phyloP scores from a whole-genome alignment of 202 grass and related monocot species.

The Musa balbisiana region DNA sequence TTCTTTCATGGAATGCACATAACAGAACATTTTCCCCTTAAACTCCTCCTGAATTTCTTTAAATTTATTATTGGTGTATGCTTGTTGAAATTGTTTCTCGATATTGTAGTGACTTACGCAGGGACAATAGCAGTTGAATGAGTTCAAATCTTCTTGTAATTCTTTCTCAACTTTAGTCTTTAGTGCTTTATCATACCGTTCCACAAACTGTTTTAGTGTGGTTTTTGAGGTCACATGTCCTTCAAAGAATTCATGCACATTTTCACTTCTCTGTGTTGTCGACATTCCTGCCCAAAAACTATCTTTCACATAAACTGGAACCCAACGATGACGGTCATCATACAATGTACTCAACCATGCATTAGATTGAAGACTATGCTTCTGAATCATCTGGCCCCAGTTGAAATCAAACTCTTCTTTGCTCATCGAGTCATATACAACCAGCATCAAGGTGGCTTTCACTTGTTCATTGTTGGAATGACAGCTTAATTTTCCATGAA shows the following conservation, averaged over 20 bases:
- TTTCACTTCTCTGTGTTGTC: slow-evolving; percentile 61
- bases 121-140: slow-evolving; percentile 68
- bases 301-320: slow-evolving; percentile 84
- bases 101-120: slow-evolving; percentile 71
- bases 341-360: slow-evolving; percentile 61
- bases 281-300: slow-evolving; percentile 91
- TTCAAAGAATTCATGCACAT: slow-evolving; percentile 66
- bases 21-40: slow-evolving; percentile 14
- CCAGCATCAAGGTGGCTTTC: slow-evolving; percentile 14
- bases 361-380: slow-evolving; percentile 65
- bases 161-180: slow-evolving; percentile 73
- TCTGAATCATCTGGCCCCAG: slow-evolving; percentile 76
- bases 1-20: slow-evolving; percentile 4
- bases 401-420: slow-evolving; percentile 67
- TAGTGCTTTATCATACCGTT: slow-evolving; percentile 88
- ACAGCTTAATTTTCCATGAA: slow-evolving; percentile 46
- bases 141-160: slow-evolving; percentile 89
- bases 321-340: slow-evolving; percentile 72
- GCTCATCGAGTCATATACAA: slow-evolving; percentile 69
- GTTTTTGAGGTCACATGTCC: slow-evolving; percentile 75
- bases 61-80: slow-evolving; percentile 7
- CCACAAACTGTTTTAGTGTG: slow-evolving; percentile 74
- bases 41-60: slow-evolving; percentile 8
- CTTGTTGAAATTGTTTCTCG: slow-evolving; percentile 9
- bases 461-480: background rate